Conservation (phyloP, 2,329 filamentous ascomycete species). For the Septoria linicola region DNA sequence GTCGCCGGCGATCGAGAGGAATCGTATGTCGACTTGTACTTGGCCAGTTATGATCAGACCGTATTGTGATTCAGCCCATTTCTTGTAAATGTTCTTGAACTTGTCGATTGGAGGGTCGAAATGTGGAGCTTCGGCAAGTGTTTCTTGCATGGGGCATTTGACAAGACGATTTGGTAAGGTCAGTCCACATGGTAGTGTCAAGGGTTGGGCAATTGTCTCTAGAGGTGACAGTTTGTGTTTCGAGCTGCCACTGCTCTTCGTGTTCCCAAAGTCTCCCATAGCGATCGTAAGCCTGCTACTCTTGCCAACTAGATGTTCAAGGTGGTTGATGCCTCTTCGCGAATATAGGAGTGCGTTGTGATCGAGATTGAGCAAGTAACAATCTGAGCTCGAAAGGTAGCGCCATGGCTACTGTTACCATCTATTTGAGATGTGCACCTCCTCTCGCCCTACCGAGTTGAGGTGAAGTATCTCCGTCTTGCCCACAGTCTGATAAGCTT, state of each 20-base stretch:
- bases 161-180: slow-evolving; percentile 41
- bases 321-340: too few species aligned
- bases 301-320: neutral
- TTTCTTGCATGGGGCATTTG: slow-evolving; percentile 51
- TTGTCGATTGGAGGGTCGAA: slow-evolving; percentile 46
- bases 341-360: too few species aligned
- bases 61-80: slow-evolving; percentile 51
- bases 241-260: neutral
- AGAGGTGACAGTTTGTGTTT: slow-evolving; percentile 13
- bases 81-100: slow-evolving; percentile 49
- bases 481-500: neutral
- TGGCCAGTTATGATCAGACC: slow-evolving; percentile 47
- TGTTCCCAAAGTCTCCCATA: slow-evolving; percentile 15
- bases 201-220: slow-evolving; percentile 27
- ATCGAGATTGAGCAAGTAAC: too few species aligned
- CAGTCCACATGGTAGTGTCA: slow-evolving; percentile 32
- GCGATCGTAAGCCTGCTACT: neutral
- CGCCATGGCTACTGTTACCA: neutral
- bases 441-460: neutral
- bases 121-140: slow-evolving; percentile 32
- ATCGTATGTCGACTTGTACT: slow-evolving; percentile 48
- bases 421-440: neutral
- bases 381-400: too few species aligned
- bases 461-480: neutral
- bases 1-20: slow-evolving; percentile 39